Conservation (phyloP, 176 grass and related monocot genomes). For the Rhynchospora breviuscula region DNA sequence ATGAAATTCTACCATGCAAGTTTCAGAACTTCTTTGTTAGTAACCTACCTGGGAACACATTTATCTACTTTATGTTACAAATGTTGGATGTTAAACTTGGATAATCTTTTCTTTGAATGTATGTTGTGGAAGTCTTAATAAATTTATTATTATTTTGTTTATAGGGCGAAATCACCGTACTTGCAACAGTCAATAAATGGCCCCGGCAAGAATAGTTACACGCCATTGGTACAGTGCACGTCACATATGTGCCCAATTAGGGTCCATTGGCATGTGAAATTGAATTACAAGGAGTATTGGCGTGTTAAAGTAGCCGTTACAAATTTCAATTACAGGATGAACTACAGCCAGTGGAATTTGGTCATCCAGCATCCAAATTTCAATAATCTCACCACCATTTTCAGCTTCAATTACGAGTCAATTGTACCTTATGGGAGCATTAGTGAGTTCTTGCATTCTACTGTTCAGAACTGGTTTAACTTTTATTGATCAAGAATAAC, state of each 20-base stretch:
- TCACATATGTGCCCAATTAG: conserved; percentile 75
- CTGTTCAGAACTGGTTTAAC: not conserved
- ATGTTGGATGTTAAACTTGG: not conserved
- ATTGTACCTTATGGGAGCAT: conserved; percentile 50
- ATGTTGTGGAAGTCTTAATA: not conserved
- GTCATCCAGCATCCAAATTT: conserved; percentile 70
- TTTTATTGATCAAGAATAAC: not conserved
- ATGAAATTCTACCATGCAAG: not conserved
- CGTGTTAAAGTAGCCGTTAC: conserved; percentile 57
- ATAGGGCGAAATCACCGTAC: conserved; percentile 54
- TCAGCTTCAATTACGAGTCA: conserved; percentile 66
- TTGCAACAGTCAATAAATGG: conserved; percentile 50
- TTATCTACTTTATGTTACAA: not conserved
- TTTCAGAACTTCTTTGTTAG: not conserved
- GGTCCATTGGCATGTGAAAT: conserved; percentile 80
- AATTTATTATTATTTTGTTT: conserved; percentile 6
- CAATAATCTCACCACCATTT: conserved; percentile 51
- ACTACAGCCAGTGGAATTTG: conserved; percentile 74
- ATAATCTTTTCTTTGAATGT: not conserved
- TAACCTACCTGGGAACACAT: not conserved
- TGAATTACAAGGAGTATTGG: conserved; percentile 70
- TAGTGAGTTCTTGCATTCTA: conserved; percentile 41
- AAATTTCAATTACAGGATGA: conserved; percentile 77
- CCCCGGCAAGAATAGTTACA: conserved; percentile 31
- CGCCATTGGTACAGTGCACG: conserved; percentile 57